These are phyloP conservation scores for Ramularia collo-cygni DNA, from an alignment of 2,329 filamentous ascomycete genomes.

Conservation along the genomic window DNA sequence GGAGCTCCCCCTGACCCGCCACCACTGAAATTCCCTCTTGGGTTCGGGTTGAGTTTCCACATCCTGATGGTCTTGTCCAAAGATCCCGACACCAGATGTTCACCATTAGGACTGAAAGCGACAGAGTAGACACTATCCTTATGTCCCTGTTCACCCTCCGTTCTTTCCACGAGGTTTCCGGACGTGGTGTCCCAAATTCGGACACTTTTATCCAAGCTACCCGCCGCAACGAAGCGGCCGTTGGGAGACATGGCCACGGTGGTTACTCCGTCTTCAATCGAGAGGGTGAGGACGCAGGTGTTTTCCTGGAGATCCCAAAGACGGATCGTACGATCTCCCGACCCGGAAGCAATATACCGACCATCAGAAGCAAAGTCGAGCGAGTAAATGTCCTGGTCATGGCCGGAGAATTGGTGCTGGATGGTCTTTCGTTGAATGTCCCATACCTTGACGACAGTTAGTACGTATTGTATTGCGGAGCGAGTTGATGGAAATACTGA, in stretches of 20 bases:
- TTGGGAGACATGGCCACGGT: constrained; percentile 97
- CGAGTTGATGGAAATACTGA: constrained; percentile 46
- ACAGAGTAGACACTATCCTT: constrained; percentile 97
- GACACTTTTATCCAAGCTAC: constrained; percentile 94
- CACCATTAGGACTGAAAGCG: constrained; percentile 88
- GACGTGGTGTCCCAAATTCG: constrained; percentile 90
- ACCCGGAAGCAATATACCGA: constrained; percentile 89
- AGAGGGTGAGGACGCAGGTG: constrained; percentile 73
- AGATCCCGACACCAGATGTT: constrained; percentile 88
- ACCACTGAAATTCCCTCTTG: too few relatives aligned
- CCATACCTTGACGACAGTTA: constrained; percentile 65
- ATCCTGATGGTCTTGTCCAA: constrained; percentile 98
- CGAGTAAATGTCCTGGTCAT: constrained; percentile 98
- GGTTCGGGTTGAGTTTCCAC: constrained; percentile 83
- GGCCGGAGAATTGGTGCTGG: constrained; percentile 87
- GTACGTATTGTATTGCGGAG: too few relatives aligned
- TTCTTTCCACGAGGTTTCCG: constrained; percentile 79
- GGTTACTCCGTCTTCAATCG: constrained; percentile 94
- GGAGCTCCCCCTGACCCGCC: too few relatives aligned
- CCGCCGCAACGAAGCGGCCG: constrained; percentile 87
- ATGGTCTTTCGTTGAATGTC: constrained; percentile 80
- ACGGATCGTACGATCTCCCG: constrained; percentile 87
- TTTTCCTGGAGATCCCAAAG: constrained; percentile 92
- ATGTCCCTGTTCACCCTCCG: constrained; percentile 89
- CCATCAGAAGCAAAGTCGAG: constrained; percentile 92